Base-by-base conservation (phyloP, 2,329 filamentous ascomycete genomes). In the Aspergillus pseudoviridinutans region DNA sequence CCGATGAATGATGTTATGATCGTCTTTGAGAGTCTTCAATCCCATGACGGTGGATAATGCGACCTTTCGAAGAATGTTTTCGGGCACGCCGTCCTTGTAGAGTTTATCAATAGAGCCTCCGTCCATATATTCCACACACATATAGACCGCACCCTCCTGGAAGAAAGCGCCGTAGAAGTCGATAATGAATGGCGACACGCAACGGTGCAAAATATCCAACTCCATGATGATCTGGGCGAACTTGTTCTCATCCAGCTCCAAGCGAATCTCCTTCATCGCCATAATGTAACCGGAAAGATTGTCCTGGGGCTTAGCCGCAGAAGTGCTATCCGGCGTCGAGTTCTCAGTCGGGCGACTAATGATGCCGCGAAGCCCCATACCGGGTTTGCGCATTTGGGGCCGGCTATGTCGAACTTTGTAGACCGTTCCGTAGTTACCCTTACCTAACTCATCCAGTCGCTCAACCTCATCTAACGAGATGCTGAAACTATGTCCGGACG, bases 111-210 rank as follows among this genome's bases (percentile, higher is more conserved):
- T 92, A 41, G 92, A 97, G 7, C 94, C 94, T 50, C 94, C 94
- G 71, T 99, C 92, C 94, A 99, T 99, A 76, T 92, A 96, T 76
- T 99, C 94, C 74, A 99, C 96, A 77, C 94, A 99, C 74, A 99
- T 97, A 75, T 99, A 99, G 1, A 99, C 94, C 0, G 94, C 94
- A 28, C 94, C 93, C 78, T 99, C 94, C 71, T 99, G 94, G 81
- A 97, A 99, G 74, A 99, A 99, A 4, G 94, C 94, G 0, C 94
- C 94, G 73, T 97, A 99, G 69, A 99, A 99, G 71, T 99, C 93
- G 74, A 99, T 94, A 65, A 99, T 97, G 75, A 93, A 96, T 0
- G 94, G 93, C 1, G 92, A 97, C 3, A 94, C 82, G 70, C 94
- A 99, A 66, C 94, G 90, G 76, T 99, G 94, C 2, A 99, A 80